These are phyloP conservation scores for Picochlorum sp. DNA, from an alignment of 139 green algal species.

Conservation along the genomic window DNA sequence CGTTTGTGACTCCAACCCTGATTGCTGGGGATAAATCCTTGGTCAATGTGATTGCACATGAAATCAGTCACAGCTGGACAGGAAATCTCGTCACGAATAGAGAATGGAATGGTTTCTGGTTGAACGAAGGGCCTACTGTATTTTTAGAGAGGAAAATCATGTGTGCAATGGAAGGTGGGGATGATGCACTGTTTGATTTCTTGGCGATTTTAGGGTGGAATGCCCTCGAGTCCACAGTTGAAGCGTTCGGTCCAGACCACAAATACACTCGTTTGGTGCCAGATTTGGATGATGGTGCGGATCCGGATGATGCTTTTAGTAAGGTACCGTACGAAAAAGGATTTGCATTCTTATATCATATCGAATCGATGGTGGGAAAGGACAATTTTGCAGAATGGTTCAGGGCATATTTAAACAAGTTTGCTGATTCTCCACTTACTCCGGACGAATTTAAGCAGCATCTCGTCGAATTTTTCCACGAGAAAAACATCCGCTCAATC, in stretches of 20 bases:
- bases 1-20: conserved; percentile 88
- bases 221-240: conserved; percentile 30
- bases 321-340: conserved; percentile 55
- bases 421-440: conserved; percentile 17
- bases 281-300: conserved; percentile 50
- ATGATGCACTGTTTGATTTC: conserved; percentile 31
- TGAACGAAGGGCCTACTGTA: conserved; percentile 72
- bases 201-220: conserved; percentile 24
- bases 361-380: conserved; percentile 66
- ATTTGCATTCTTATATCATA: conserved; percentile 80
- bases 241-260: conserved; percentile 31
- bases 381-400: conserved; percentile 66
- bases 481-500: conserved; percentile 3
- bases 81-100: conserved; percentile 87
- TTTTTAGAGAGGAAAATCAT: conserved; percentile 82
- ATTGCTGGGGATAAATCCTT: conserved; percentile 73
- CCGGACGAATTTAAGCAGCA: conserved; percentile 33
- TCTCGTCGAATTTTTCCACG: conserved; percentile 62
- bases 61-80: conserved; percentile 90
- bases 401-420: conserved; percentile 48
- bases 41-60: conserved; percentile 77
- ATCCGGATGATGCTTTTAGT: conserved; percentile 87
- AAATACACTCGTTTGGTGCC: conserved; percentile 49
- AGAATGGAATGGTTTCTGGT: conserved; percentile 69
- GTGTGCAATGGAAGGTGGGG: conserved; percentile 52